Conservation (phyloP, 371 early-diverging fungal species). For the Haplosporangium sp. region DNA sequence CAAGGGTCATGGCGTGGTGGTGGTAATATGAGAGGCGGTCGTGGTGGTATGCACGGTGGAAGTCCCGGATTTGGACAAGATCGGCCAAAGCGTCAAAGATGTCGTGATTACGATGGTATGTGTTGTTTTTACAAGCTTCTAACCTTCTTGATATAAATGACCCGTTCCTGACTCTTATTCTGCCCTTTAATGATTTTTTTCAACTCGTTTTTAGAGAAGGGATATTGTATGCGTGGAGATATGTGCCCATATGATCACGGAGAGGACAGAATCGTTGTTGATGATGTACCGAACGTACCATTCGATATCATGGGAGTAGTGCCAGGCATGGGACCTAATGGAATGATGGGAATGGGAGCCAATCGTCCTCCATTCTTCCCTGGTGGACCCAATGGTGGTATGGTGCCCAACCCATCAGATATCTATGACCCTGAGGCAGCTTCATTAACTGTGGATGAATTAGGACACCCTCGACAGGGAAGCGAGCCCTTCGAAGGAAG, state of each 20-base stretch:
- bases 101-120: slow-evolving; percentile 83
- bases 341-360: slow-evolving; percentile 28
- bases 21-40: slow-evolving; percentile 55
- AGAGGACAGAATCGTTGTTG: slow-evolving; percentile 78
- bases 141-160: neutral
- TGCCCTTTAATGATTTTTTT: no score
- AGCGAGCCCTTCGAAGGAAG: slow-evolving; percentile 10
- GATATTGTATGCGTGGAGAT: slow-evolving; percentile 86
- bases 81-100: slow-evolving; percentile 60
- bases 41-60: slow-evolving; percentile 55
- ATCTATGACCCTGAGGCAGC: slow-evolving; percentile 27
- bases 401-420: slow-evolving; percentile 20
- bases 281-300: slow-evolving; percentile 60
- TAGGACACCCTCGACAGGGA: slow-evolving; percentile 13
- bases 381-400: slow-evolving; percentile 27
- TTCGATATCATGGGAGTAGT: slow-evolving; percentile 48
- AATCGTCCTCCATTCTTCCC: slow-evolving; percentile 44
- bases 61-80: slow-evolving; percentile 50
- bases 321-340: slow-evolving; percentile 29
- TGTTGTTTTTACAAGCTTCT: neutral
- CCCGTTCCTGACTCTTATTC: no score
- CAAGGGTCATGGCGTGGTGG: slow-evolving; percentile 50
- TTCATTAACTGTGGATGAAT: slow-evolving; percentile 10
- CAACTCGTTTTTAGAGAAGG: slow-evolving; percentile 64
- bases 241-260: slow-evolving; percentile 86